Evolutionary conservation across 306 rosid species (phyloP), one percentile per base, ranked within the genome.

Genomic region (Gastrolobium bilobum): DNA sequence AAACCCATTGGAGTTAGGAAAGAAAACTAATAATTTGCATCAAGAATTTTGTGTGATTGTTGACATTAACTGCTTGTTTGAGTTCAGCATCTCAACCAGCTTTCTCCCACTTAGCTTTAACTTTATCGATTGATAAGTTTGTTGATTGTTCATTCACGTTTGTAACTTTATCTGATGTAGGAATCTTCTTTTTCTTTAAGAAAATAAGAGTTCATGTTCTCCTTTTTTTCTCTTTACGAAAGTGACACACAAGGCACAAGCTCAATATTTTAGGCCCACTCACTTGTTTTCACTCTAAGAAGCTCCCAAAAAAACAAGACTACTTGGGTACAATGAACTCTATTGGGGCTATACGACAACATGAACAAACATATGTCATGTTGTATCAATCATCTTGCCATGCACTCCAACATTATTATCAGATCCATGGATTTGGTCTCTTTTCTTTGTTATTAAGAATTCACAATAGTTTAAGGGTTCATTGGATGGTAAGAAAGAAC

Each of bases 121-220:
- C 85, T 88, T 87, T 86, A 67, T 63, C 30, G 46, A 75, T 79
- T 82, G 86, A 70, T 43, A 71, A n/a, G 78, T 68, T 69, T 82
- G 81, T 63, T 78, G 79, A 87, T 77, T 86, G 88, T 86, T 87
- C 92, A 81, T 68, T 85, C 94, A 88, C 88, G 87, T 80, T 85
- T 82, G 72, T 33, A 44, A 57, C 86, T 80, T 87, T 79, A 58
- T 79, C 51, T 56, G 84, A 64, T 71, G 52, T 77, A 60, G 88
- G 90, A 88, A 89, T 91, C 93, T 81, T 80, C 84, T 84, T 89
- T 90, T 67, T 48, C 78, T 77, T 77, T 71, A 10, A 62, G 70
- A 71, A 77, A 82, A 73, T 65, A 44, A 46, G 59, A 57, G 64
- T 79, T 71, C 58, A 60, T 58, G 63, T 70, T 78, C 85, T 50